Base-by-base conservation (phyloP, 176 grass and related monocot genomes). In the Tillandsia fasciculata region DNA sequence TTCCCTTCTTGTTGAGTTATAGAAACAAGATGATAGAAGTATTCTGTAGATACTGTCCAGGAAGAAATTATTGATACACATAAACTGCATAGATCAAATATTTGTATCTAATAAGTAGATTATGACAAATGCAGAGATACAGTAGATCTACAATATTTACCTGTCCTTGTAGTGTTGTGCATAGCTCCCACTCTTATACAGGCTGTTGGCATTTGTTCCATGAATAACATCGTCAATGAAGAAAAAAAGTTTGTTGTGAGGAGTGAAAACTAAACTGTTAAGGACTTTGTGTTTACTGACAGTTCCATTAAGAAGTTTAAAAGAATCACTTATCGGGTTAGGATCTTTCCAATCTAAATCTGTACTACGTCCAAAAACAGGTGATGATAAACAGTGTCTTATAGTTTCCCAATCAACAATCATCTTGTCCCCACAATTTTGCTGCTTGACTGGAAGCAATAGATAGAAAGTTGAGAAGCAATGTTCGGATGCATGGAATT, bases 251-350 rank as follows among this genome's bases (percentile, higher is more conserved):
- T 84, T 64, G 42, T 76, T 89, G 73, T 96, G 88, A 2, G 88
- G 92, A 69, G 81, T 74, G 70, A 85, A 96, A 61, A 96, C 68
- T 64, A 96, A 87, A 86, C 92, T 92, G 78, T 85, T 85, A 50
- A 91, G 56, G 13, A 96, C 76, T 85, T 96, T 86, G 57, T 27
- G 18, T 88, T 87, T 92, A 73, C 52, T 85, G 72, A 75, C 76
- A 12, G 74, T 72, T 63, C 84, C 84, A 82, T 83, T 70, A 49
- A 76, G 76, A 83, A 92, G 82, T 78, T 83, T 88, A 17, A 96
- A 52, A 80, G 78, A 79, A 23, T 92, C 83, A 63, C 53, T 57
- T 73, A 74, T 66, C 11, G 65, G 69, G 84, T 47, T 61, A n/a
- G 74, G 18, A 63, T 9, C 73, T 75, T 71, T 76, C 22, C 56